Percentiles rank a stretch among this genome's conserved stretches.
These are phyloP conservation scores for Zasmidium citrigriseum DNA, from an alignment of 2,329 filamentous ascomycete genomes.

Conservation along the genomic window DNA sequence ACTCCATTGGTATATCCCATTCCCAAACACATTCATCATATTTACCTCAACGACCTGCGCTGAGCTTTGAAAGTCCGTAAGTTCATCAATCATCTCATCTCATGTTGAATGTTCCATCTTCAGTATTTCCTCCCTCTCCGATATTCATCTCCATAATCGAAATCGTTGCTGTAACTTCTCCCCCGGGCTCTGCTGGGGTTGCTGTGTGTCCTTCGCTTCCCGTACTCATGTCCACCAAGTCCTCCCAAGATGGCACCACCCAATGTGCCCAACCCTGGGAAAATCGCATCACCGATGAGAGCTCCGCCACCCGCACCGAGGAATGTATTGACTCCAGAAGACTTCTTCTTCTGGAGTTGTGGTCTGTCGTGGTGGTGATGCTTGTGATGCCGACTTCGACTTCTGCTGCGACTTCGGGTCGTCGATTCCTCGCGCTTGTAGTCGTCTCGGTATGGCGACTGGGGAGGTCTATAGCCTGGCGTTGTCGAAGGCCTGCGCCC, in stretches of 20 bases:
- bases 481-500: slow-evolving; percentile 15
- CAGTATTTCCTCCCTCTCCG: slow-evolving; percentile 23
- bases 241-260: slow-evolving; percentile 44
- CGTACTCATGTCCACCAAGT: slow-evolving; percentile 44
- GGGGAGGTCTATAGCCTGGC: slow-evolving; percentile 17
- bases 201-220: slow-evolving; percentile 30
- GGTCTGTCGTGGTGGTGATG: slow-evolving; percentile 21
- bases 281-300: slow-evolving; percentile 46
- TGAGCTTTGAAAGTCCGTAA: slow-evolving; percentile 1
- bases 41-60: slow-evolving; percentile 14
- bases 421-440: slow-evolving; percentile 12
- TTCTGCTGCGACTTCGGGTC: slow-evolving; percentile 22
- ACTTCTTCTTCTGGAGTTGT: slow-evolving; percentile 22
- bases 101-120: neutral
- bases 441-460: slow-evolving; percentile 18
- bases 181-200: slow-evolving; percentile 16
- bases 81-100: slow-evolving; percentile 1
- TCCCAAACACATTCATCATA: too few relatives aligned
- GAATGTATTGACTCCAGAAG: slow-evolving; percentile 39
- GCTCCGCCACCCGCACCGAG: slow-evolving; percentile 48
- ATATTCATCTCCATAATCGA: slow-evolving; percentile 20
- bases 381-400: slow-evolving; percentile 22
- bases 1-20: too few relatives aligned
- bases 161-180: slow-evolving; percentile 20
- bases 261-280: slow-evolving; percentile 45